phyloP scores from a whole-genome alignment of 371 early-diverging fungal genomes.

The Mucor velutinosus region DNA sequence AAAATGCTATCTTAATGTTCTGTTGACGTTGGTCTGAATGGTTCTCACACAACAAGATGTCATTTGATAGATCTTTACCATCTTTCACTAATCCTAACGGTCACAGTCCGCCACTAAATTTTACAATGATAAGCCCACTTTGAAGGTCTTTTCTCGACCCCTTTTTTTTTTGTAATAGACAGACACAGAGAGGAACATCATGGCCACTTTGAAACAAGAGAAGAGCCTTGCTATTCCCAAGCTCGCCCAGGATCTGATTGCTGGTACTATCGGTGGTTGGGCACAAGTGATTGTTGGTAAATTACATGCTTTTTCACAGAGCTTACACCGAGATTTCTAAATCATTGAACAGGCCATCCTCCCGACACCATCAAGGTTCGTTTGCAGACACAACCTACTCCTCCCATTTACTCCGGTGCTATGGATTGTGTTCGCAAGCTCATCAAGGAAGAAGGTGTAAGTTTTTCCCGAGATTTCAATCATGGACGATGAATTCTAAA shows the following conservation, averaged over 20 bases:
- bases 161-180: slow-evolving; percentile 1
- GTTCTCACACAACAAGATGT: neutral
- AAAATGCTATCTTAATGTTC: too few species aligned
- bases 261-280: slow-evolving; percentile 89
- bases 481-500: neutral
- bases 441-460: slow-evolving; percentile 76
- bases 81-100: neutral
- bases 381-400: slow-evolving; percentile 76
- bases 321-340: neutral
- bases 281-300: slow-evolving; percentile 82
- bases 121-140: neutral
- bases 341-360: slow-evolving; percentile 63
- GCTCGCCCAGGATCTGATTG: slow-evolving; percentile 66
- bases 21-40: too few species aligned
- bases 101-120: neutral
- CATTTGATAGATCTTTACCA: neutral
- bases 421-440: slow-evolving; percentile 74
- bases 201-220: neutral
- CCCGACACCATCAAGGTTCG: slow-evolving; percentile 84
- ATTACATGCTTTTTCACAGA: neutral
- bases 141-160: neutral
- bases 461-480: slow-evolving; percentile 8
- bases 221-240: slow-evolving; percentile 39
- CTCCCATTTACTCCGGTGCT: slow-evolving; percentile 71
- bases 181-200: neutral